These are phyloP conservation scores for Amaranthus hypochondriacus DNA, from an alignment of 148 eudicot genomes.

Conservation along the genomic window DNA sequence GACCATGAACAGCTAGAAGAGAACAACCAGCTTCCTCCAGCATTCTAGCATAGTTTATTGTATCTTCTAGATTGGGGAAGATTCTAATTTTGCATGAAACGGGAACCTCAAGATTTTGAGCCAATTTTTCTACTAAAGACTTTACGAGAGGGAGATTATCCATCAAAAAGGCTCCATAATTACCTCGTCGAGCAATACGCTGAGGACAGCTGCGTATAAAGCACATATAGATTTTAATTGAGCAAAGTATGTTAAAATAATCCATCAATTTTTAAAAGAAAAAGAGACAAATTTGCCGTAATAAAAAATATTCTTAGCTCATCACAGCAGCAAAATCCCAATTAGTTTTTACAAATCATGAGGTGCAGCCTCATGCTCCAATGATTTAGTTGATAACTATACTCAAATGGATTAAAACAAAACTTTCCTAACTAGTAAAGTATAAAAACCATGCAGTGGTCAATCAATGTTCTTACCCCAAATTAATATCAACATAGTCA, in stretches of 20 bases:
- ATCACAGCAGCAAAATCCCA: neutral
- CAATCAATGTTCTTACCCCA: constrained; percentile 53
- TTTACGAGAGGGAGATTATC: constrained; percentile 80
- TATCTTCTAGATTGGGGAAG: constrained; percentile 71
- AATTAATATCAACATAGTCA: constrained; percentile 92
- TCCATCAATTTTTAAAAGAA: too few species aligned
- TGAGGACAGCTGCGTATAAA: constrained; percentile 79
- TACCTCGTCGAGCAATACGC: constrained; percentile 84
- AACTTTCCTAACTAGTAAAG: too few species aligned
- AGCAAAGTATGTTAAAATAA: neutral
- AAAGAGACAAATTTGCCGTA: too few species aligned
- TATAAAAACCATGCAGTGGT: neutral
- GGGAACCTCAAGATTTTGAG: constrained; percentile 68
- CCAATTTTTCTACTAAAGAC: constrained; percentile 77
- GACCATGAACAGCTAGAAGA: constrained; percentile 92
- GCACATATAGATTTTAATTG: constrained; percentile 1
- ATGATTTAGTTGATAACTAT: neutral
- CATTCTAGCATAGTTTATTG: constrained; percentile 82
- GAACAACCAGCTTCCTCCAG: constrained; percentile 94
- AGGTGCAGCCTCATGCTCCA: neutral
- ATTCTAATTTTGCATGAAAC: constrained; percentile 94
- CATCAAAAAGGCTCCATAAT: constrained; percentile 97
- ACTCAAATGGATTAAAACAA: neutral
- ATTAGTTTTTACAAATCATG: neutral
- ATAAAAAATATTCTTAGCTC: neutral